Evolutionary conservation across 306 rosid species (phyloP).

Genomic region (Castanea mollissima): DNA sequence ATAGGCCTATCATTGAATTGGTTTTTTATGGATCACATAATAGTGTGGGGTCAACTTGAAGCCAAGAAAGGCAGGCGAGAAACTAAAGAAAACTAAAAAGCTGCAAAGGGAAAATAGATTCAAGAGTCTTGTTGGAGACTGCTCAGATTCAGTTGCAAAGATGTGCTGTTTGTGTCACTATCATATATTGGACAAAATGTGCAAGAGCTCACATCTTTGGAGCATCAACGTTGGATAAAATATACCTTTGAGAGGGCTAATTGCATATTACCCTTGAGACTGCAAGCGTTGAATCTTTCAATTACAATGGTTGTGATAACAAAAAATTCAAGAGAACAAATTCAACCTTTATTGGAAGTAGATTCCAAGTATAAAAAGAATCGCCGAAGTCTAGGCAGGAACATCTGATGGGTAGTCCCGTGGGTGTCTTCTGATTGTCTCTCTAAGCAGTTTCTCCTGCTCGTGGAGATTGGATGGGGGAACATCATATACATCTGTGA

Average conservation of each 20-base stretch:
- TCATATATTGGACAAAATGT: no score
- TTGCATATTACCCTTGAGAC: neutral
- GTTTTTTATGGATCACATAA: no score
- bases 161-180: no score
- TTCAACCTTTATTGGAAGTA: neutral
- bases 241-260: neutral
- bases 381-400: constrained; percentile 36
- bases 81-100: no score
- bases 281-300: neutral
- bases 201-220: neutral
- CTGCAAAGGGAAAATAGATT: no score
- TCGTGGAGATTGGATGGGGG: constrained; percentile 71
- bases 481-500: constrained; percentile 77
- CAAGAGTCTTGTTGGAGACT: no score
- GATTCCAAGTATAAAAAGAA: neutral
- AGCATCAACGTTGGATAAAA: neutral
- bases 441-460: constrained; percentile 66
- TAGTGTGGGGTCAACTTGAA: no score
- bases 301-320: neutral
- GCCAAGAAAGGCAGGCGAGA: no score
- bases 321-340: neutral
- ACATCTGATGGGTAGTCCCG: constrained; percentile 62
- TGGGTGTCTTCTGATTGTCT: constrained; percentile 55
- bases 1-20: no score
- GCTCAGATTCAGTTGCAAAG: no score